Percentiles rank a stretch among this genome's conserved stretches.
These are phyloP conservation scores for Pyrenula massariospora DNA, from an alignment of 495 filamentous ascomycete genomes.

Conservation along the genomic window DNA sequence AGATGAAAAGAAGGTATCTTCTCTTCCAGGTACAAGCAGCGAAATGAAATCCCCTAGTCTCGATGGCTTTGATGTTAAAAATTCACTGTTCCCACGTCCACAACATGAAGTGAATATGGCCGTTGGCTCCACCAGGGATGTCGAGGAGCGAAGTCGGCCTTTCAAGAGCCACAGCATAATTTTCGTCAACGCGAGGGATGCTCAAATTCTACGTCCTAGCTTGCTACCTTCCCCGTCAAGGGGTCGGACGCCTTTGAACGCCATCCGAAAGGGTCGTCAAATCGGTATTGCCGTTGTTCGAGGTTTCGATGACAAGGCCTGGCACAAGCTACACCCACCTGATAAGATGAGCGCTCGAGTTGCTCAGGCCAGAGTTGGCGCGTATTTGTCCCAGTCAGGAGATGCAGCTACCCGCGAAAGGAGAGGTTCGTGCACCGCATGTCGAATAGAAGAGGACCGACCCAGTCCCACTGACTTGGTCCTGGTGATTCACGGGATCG, in stretches of 20 bases:
- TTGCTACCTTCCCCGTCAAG: conserved; percentile 72
- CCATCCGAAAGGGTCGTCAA: conserved; percentile 70
- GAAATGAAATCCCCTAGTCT: conserved; percentile 2
- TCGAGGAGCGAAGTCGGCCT: conserved; percentile 13
- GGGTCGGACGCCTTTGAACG: conserved; percentile 61
- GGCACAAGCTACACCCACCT: conserved; percentile 62
- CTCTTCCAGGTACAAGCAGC: conserved; percentile 13
- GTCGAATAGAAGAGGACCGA: conserved; percentile 47
- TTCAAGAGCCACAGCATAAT: conserved; percentile 68
- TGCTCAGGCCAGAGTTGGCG: conserved; percentile 14
- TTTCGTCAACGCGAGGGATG: conserved; percentile 62
- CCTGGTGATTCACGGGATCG: conserved; percentile 88
- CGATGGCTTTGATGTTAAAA: conserved; percentile 7
- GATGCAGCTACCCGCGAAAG: conserved; percentile 13
- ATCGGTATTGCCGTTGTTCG: conserved; percentile 81
- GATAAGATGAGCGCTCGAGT: conserved; percentile 31
- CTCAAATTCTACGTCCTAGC: conserved; percentile 70
- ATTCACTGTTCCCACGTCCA: neutral
- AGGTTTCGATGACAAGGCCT: conserved; percentile 67
- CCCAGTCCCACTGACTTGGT: conserved; percentile 76
- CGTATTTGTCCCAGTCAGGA: conserved; percentile 19
- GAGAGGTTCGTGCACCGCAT: conserved; percentile 35
- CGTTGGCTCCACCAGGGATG: conserved; percentile 22
- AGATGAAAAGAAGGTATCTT: conserved; percentile 20
- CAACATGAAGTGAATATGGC: conserved; percentile 24